Evolutionary conservation across 176 grass and related monocot species (phyloP).

Genomic region (Raddia distichophylla): DNA sequence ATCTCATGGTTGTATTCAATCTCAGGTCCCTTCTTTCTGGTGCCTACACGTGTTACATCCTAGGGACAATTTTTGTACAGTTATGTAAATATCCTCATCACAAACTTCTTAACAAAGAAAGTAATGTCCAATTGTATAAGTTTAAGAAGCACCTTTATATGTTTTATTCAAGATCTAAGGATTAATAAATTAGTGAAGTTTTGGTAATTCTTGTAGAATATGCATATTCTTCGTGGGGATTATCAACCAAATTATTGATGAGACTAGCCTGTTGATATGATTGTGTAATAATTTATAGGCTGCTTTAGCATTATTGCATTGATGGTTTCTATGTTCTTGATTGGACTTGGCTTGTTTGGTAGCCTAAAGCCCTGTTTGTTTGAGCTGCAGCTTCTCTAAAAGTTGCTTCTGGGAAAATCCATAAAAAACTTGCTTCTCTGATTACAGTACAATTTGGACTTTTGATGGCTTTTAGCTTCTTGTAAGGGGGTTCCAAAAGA

Average conservation of each 20-base stretch:
- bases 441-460: no score
- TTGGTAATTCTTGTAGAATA: conserved; percentile 17
- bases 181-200: background rate
- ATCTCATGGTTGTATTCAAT: background rate
- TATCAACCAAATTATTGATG: conserved; percentile 4
- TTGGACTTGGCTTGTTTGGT: background rate
- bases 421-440: no score
- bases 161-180: conserved; percentile 9
- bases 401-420: no score
- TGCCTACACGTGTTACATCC: background rate
- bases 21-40: conserved; percentile 20
- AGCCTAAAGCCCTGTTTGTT: background rate
- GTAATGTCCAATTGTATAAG: background rate
- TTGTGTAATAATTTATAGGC: conserved; percentile 19
- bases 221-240: background rate
- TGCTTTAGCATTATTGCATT: conserved; percentile 4
- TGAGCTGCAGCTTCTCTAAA: no score
- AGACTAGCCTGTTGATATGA: background rate
- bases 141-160: background rate
- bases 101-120: conserved; percentile 15
- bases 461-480: no score
- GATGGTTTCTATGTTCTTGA: conserved; percentile 7
- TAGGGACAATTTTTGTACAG: conserved; percentile 6
- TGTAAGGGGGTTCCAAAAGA: no score
- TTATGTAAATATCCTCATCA: conserved; percentile 21